phyloP scores from a whole-genome alignment of 345 rosid species.

The Syzygium aromaticum region DNA sequence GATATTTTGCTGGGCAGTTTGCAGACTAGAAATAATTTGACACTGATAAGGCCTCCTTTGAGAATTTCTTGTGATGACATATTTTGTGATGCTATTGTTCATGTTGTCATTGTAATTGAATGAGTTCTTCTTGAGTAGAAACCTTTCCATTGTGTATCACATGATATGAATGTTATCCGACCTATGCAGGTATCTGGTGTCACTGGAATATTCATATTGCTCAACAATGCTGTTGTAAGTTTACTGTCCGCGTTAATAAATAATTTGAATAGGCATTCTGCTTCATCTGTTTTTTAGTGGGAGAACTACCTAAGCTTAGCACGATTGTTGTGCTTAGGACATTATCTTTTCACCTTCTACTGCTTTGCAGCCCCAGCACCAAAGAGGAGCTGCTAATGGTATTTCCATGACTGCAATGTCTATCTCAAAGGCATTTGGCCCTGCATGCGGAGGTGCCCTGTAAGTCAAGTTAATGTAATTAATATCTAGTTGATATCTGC shows the following conservation, averaged over 20 bases:
- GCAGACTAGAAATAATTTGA: background rate
- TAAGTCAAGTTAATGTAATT: conserved; percentile 16
- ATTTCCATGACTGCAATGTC: conserved; percentile 59
- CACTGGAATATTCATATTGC: conserved; percentile 45
- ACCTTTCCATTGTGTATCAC: background rate
- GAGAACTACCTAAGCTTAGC: background rate
- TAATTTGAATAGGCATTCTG: background rate
- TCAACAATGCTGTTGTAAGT: conserved; percentile 44
- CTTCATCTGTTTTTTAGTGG: background rate
- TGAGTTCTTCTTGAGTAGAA: background rate
- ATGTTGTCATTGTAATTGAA: background rate
- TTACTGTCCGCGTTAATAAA: background rate
- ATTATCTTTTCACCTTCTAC: background rate
- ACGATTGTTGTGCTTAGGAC: background rate
- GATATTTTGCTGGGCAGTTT: background rate
- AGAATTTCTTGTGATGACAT: background rate
- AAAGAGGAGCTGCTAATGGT: conserved; percentile 60
- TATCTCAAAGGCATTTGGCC: conserved; percentile 55
- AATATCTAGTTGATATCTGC: background rate
- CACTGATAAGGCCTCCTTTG: background rate
- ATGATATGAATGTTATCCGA: background rate
- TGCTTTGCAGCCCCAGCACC: conserved; percentile 33
- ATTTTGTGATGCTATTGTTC: background rate
- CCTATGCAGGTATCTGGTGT: conserved; percentile 29
- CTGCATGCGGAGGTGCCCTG: conserved; percentile 64